Conservation (phyloP, 352 stramenopile species). For the Pythium guiyangense region DNA sequence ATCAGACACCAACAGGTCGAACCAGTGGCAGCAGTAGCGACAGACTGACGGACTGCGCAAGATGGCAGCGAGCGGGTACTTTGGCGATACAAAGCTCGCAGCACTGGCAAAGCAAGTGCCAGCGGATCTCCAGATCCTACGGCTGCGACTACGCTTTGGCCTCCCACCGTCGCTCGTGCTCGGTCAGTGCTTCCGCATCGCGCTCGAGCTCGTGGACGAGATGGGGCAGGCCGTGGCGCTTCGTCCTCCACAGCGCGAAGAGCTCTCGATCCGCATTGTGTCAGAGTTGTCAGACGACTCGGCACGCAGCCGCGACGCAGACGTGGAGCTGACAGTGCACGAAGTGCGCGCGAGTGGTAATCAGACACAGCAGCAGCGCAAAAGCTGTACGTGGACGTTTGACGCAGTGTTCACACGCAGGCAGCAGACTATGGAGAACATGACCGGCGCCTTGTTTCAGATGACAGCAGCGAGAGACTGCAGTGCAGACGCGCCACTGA, state of each 20-base stretch:
- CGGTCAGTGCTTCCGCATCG: conserved; percentile 26
- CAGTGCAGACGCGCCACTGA: background rate
- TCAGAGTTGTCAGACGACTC: background rate
- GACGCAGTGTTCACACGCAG: conserved; percentile 4
- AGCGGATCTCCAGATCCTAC: conserved; percentile 21
- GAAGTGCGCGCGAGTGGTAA: background rate
- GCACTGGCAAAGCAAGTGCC: conserved; percentile 14
- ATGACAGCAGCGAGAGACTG: background rate
- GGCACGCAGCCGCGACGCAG: background rate
- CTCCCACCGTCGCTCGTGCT: conserved; percentile 18
- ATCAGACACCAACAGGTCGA: no score
- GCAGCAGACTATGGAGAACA: background rate
- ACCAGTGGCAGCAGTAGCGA: no score
- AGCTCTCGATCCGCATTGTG: conserved; percentile 7
- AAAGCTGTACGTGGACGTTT: conserved; percentile 6
- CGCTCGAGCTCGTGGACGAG: conserved; percentile 51
- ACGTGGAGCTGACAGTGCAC: background rate
- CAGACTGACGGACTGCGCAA: no score
- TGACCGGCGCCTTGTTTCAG: background rate
- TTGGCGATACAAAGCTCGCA: conserved; percentile 12
- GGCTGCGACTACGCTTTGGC: conserved; percentile 46
- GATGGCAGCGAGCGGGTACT: conserved; percentile 6
- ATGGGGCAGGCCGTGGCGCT: conserved; percentile 30
- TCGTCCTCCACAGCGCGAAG: background rate
- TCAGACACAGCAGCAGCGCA: background rate